phyloP scores from a whole-genome alignment of 2,329 filamentous ascomycete genomes.

The Elsinoe ampelina region DNA sequence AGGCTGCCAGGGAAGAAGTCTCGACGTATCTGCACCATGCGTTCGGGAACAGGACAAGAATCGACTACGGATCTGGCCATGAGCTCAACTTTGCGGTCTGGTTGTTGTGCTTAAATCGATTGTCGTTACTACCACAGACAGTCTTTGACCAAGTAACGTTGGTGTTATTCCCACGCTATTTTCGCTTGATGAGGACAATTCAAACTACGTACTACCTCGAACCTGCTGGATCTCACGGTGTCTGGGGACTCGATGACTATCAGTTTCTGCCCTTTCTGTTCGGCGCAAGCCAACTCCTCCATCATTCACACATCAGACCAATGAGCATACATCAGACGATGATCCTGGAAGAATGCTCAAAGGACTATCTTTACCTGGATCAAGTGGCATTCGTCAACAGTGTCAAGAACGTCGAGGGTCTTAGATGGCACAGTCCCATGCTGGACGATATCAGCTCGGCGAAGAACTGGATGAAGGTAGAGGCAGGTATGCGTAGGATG shows the following conservation, averaged over 20 bases:
- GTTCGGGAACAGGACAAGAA: constrained; percentile 75
- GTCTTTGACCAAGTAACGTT: constrained; percentile 71
- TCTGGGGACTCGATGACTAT: constrained; percentile 46
- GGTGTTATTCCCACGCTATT: constrained; percentile 70
- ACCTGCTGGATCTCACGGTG: constrained; percentile 50
- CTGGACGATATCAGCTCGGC: constrained; percentile 91
- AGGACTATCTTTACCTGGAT: constrained; percentile 81
- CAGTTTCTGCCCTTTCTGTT: constrained; percentile 46
- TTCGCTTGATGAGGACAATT: constrained; percentile 75
- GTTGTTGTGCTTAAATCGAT: constrained; percentile 85
- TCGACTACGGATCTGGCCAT: constrained; percentile 96
- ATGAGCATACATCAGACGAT: constrained; percentile 73
- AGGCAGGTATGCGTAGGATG: constrained; percentile 93
- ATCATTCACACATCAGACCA: constrained; percentile 52
- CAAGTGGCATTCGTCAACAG: constrained; percentile 92
- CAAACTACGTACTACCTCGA: constrained; percentile 95
- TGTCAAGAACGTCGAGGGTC: constrained; percentile 88
- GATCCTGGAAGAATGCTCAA: constrained; percentile 73
- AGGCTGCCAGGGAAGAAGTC: constrained; percentile 52
- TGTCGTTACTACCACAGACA: constrained; percentile 51
- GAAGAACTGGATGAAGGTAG: constrained; percentile 84
- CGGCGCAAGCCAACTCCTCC: constrained; percentile 46
- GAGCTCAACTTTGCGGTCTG: constrained; percentile 96
- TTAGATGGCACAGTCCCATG: constrained; percentile 97
- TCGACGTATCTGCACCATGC: constrained; percentile 72